Conservation (phyloP, 495 filamentous ascomycete species). For the Corynascus novoguineensis region DNA sequence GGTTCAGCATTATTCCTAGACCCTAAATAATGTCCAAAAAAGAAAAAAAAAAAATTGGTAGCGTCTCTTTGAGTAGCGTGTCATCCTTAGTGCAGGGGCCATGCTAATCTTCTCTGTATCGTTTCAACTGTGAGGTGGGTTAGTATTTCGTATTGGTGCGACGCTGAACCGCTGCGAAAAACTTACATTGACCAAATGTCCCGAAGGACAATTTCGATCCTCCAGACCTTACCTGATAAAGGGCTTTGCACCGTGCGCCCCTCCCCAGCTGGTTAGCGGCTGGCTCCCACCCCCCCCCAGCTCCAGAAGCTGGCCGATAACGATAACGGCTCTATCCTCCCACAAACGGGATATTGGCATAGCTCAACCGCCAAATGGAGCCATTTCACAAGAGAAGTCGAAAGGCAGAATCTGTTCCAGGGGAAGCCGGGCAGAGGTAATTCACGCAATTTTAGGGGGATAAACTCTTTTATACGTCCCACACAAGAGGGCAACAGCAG, state of each 20-base stretch:
- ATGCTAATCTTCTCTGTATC: constrained; percentile 94
- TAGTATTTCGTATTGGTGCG: constrained; percentile 20
- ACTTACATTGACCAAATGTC: constrained; percentile 36
- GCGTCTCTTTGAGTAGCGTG: constrained; percentile 98
- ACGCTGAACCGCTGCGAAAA: constrained; percentile 15
- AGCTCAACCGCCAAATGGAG: background rate
- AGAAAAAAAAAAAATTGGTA: constrained; percentile 62
- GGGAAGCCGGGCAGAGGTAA: background rate
- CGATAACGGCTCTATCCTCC: background rate
- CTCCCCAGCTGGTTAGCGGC: background rate
- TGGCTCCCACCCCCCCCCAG: background rate
- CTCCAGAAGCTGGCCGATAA: background rate
- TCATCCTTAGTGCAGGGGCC: constrained; percentile 99
- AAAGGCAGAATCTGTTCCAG: background rate
- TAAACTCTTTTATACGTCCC: background rate
- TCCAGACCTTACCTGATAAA: background rate
- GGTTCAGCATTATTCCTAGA: constrained; percentile 41
- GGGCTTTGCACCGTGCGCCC: background rate
- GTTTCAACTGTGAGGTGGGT: constrained; percentile 30
- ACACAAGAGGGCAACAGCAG: background rate
- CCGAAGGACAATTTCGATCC: constrained; percentile 19
- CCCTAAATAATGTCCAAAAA: too few relatives aligned
- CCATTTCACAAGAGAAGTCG: background rate
- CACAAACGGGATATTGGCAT: background rate
- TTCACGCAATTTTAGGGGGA: background rate